Percentiles rank a stretch among this genome's conserved stretches.
Conservation (phyloP, 2,329 filamentous ascomycete species). For the Blumeria graminis region DNA sequence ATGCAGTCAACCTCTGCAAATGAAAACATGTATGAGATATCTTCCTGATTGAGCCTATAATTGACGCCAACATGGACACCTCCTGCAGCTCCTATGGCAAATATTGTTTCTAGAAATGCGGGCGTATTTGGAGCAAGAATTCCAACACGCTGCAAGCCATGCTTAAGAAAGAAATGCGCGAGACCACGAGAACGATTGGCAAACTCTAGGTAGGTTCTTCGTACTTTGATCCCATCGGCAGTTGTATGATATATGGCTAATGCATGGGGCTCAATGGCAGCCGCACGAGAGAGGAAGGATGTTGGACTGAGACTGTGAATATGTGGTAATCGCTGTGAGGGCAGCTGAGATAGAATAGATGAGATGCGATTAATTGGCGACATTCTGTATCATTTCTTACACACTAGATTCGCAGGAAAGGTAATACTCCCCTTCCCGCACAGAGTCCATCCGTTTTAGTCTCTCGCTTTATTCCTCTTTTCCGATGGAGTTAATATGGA, state of each 20-base stretch:
- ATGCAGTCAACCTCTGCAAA: conserved; percentile 72
- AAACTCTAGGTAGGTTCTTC: conserved; percentile 56
- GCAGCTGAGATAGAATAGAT: no score
- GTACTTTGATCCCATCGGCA: conserved; percentile 46
- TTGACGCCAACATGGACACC: conserved; percentile 54
- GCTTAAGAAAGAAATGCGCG: conserved; percentile 64
- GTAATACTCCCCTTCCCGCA: no score
- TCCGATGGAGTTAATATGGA: no score
- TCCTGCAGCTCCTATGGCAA: conserved; percentile 62
- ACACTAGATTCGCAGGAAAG: no score
- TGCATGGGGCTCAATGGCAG: conserved; percentile 66
- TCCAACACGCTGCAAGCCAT: conserved; percentile 52
- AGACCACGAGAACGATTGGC: conserved; percentile 71
- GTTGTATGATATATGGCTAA: conserved; percentile 72
- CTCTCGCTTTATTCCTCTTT: no score
- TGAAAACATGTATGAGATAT: conserved; percentile 75
- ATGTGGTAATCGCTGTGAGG: conserved; percentile 16
- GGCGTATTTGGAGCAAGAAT: conserved; percentile 83
- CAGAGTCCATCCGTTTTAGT: no score
- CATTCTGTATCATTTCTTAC: no score
- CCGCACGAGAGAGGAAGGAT: conserved; percentile 65
- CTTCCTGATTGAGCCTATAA: conserved; percentile 55
- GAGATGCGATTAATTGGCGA: no score
- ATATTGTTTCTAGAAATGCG: conserved; percentile 77
- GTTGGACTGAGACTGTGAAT: conserved; percentile 69